These are phyloP conservation scores for Tetrapisispora namnaoensis DNA, from an alignment of 805 yeast species.

Conservation along the genomic window DNA sequence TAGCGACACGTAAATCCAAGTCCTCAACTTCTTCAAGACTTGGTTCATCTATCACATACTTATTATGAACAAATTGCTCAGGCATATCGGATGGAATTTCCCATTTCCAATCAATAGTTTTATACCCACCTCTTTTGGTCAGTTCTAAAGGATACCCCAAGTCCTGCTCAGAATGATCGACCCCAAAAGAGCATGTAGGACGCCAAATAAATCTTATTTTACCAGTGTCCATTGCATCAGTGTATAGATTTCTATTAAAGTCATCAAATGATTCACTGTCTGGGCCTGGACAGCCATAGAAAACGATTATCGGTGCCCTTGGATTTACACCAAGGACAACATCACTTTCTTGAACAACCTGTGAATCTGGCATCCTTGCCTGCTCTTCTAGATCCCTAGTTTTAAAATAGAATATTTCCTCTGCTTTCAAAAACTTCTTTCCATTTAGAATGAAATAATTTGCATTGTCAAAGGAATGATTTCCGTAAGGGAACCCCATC, in stretches of 20 bases:
- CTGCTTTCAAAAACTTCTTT: slow-evolving; percentile 46
- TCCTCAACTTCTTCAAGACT: slow-evolving; percentile 19
- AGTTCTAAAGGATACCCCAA: slow-evolving; percentile 22
- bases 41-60: slow-evolving; percentile 17
- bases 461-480: background rate
- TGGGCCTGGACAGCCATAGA: slow-evolving; percentile 59
- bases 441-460: slow-evolving; percentile 21
- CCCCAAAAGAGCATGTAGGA: slow-evolving; percentile 34
- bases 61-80: slow-evolving; percentile 29
- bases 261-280: slow-evolving; percentile 35
- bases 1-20: slow-evolving; percentile 62
- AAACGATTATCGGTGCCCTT: slow-evolving; percentile 44
- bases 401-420: slow-evolving; percentile 72
- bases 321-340: slow-evolving; percentile 45
- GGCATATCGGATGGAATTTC: slow-evolving; percentile 32
- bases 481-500: slow-evolving; percentile 10
- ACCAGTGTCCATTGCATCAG: slow-evolving; percentile 46
- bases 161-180: slow-evolving; percentile 1
- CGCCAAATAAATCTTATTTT: slow-evolving; percentile 71
- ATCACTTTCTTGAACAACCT: slow-evolving; percentile 40
- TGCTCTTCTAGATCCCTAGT: slow-evolving; percentile 33
- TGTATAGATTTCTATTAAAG: slow-evolving; percentile 50
- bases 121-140: slow-evolving; percentile 23
- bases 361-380: slow-evolving; percentile 10
- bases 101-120: slow-evolving; percentile 25